Conservation (phyloP, 2,329 filamentous ascomycete genomes). For the Botrytis paeoniae region DNA sequence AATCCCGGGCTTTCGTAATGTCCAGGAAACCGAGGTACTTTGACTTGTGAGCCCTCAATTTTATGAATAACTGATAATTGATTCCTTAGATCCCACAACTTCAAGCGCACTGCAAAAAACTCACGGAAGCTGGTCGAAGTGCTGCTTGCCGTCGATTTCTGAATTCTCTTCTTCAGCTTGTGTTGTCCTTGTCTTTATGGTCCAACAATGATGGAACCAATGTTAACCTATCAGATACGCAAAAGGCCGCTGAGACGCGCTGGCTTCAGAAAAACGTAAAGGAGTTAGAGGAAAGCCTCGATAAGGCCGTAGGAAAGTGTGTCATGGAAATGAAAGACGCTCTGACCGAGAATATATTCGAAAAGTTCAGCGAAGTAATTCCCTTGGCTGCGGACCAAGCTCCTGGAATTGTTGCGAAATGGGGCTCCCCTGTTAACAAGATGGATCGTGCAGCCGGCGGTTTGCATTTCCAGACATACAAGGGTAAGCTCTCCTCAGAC, state of each 20-base stretch:
- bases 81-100: constrained; percentile 26
- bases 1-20: constrained; percentile 50
- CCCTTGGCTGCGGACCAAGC: constrained; percentile 42
- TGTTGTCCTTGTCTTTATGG: constrained; percentile 54
- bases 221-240: constrained; percentile 42
- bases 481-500: constrained; percentile 28
- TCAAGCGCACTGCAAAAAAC: constrained; percentile 51
- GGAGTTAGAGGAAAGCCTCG: constrained; percentile 43
- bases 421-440: constrained; percentile 40
- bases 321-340: constrained; percentile 42
- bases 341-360: constrained; percentile 46
- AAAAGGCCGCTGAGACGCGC: constrained; percentile 40
- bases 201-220: constrained; percentile 44
- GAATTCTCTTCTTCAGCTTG: constrained; percentile 47
- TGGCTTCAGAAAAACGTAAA: constrained; percentile 42
- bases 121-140: constrained; percentile 51
- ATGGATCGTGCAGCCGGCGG: constrained; percentile 44
- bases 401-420: constrained; percentile 39
- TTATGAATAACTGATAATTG: not conserved
- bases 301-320: constrained; percentile 41
- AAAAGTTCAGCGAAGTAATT: constrained; percentile 43
- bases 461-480: constrained; percentile 52
- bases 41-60: not conserved
- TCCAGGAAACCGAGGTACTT: constrained; percentile 51
- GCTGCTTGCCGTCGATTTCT: constrained; percentile 49